Percentiles rank a stretch among this genome's conserved stretches.
Evolutionary conservation across 495 filamentous ascomycete species (phyloP).

Genomic region (Aeminium ludgeri): DNA sequence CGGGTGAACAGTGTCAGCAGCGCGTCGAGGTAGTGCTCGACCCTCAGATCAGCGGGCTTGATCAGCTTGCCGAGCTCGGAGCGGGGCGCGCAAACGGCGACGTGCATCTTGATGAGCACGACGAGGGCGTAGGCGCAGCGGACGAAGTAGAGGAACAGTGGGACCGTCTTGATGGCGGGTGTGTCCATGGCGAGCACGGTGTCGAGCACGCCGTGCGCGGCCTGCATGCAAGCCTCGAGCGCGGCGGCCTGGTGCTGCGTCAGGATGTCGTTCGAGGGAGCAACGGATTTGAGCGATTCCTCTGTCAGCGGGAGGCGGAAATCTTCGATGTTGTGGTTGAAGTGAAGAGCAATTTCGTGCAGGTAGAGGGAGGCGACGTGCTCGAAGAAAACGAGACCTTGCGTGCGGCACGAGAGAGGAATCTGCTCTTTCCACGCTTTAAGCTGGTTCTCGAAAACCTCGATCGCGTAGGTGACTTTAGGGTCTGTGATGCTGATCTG

Average conservation of each 20-base stretch:
- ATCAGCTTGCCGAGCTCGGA: constrained; percentile 63
- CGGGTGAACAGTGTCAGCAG: constrained; percentile 49
- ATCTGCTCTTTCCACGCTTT: constrained; percentile 46
- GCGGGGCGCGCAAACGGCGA: constrained; percentile 49
- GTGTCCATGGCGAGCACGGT: constrained; percentile 45
- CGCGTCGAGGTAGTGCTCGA: constrained; percentile 56
- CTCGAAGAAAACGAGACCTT: constrained; percentile 40
- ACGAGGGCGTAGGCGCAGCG: constrained; percentile 69
- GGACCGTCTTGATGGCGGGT: constrained; percentile 48
- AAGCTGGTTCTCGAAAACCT: constrained; percentile 59
- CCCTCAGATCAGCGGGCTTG: constrained; percentile 51
- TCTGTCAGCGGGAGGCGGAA: constrained; percentile 35
- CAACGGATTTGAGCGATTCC: constrained; percentile 28
- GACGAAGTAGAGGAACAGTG: constrained; percentile 62
- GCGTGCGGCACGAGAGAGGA: constrained; percentile 30
- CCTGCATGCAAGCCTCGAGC: constrained; percentile 49
- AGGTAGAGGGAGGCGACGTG: constrained; percentile 61
- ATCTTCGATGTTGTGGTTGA: constrained; percentile 50
- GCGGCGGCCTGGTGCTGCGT: constrained; percentile 43
- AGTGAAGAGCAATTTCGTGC: constrained; percentile 70
- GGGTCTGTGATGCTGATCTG: constrained; percentile 52
- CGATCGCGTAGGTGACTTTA: constrained; percentile 57
- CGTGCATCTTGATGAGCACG: constrained; percentile 78
- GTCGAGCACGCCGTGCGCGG: constrained; percentile 60
- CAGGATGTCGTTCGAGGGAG: constrained; percentile 26